Evolutionary conservation across 179 eudicot species (phyloP).

Genomic region (Carnegiea gigantea): DNA sequence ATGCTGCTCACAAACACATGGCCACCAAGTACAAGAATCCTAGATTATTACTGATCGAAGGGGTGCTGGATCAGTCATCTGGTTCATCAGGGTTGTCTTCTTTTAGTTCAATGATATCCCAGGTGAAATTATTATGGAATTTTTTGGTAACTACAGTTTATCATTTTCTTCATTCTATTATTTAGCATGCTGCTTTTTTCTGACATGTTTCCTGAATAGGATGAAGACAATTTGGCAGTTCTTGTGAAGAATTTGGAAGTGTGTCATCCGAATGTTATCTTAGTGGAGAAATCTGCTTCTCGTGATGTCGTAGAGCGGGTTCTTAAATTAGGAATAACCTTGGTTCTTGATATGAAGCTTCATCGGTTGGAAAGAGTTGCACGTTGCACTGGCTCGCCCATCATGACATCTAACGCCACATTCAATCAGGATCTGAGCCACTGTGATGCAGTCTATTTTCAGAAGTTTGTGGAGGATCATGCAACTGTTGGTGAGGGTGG

Average conservation of each 20-base stretch:
- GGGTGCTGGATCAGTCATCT: conserved; percentile 68
- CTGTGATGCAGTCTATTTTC: conserved; percentile 71
- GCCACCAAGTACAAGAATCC: conserved; percentile 71
- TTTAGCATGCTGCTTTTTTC: conserved; percentile 3
- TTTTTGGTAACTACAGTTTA: neutral
- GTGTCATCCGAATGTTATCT: conserved; percentile 71
- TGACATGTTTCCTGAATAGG: conserved; percentile 37
- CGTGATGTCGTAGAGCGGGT: conserved; percentile 72
- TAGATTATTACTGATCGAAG: conserved; percentile 67
- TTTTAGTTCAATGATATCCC: conserved; percentile 58
- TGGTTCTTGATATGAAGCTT: conserved; percentile 90
- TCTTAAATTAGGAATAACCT: conserved; percentile 67
- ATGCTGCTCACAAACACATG: conserved; percentile 97
- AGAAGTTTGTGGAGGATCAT: conserved; percentile 81
- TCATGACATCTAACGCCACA: conserved; percentile 53
- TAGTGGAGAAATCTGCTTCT: conserved; percentile 89
- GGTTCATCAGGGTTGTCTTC: conserved; percentile 76
- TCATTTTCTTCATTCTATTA: conserved; percentile 1
- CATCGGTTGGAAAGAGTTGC: conserved; percentile 90
- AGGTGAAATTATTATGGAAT: conserved; percentile 19
- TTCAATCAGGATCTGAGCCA: conserved; percentile 54
- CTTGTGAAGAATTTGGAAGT: conserved; percentile 55
- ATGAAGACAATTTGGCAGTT: conserved; percentile 35
- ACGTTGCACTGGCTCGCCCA: conserved; percentile 78
- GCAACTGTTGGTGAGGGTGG: conserved; percentile 51